These are phyloP conservation scores for Arabidopsis lyrata DNA, from an alignment of 441 rosid genomes.

Conservation along the genomic window DNA sequence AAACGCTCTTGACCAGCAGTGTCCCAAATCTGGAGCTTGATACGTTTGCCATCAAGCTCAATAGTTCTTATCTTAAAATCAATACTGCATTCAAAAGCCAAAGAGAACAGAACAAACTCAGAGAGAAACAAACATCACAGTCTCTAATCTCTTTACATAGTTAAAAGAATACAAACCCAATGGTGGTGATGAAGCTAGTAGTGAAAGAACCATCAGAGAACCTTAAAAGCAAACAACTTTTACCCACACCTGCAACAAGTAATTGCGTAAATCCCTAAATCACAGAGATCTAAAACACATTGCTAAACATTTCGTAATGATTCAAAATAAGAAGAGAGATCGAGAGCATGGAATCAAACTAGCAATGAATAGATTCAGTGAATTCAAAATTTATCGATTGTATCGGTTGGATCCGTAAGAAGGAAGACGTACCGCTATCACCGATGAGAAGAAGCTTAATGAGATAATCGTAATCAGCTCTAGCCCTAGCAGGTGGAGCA, in stretches of 20 bases:
- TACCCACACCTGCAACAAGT: conserved; percentile 68
- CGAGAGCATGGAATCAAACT: no score
- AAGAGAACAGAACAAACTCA: conserved; percentile 3
- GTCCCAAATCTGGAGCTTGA: conserved; percentile 86
- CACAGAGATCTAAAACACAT: conserved; percentile 32
- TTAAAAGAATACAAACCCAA: conserved; percentile 59
- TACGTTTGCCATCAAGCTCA: conserved; percentile 80
- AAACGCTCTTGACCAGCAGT: conserved; percentile 88
- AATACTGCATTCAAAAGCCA: conserved; percentile 51
- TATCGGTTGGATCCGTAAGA: conserved; percentile 17
- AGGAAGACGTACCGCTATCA: conserved; percentile 61
- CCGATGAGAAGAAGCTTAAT: conserved; percentile 76
- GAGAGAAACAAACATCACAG: conserved; percentile 13
- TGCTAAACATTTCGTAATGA: not conserved
- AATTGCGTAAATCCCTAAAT: not conserved
- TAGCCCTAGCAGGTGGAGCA: conserved; percentile 75
- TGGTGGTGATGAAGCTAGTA: conserved; percentile 81
- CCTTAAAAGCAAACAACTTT: conserved; percentile 76
- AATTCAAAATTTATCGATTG: conserved; percentile 32
- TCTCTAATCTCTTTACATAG: conserved; percentile 7
- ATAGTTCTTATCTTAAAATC: conserved; percentile 85
- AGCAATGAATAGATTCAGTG: not conserved
- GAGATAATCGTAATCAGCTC: conserved; percentile 79
- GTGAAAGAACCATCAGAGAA: conserved; percentile 86
- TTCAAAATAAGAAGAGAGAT: no score